Conservation (phyloP, 495 filamentous ascomycete genomes). For the Poronia punctata region DNA sequence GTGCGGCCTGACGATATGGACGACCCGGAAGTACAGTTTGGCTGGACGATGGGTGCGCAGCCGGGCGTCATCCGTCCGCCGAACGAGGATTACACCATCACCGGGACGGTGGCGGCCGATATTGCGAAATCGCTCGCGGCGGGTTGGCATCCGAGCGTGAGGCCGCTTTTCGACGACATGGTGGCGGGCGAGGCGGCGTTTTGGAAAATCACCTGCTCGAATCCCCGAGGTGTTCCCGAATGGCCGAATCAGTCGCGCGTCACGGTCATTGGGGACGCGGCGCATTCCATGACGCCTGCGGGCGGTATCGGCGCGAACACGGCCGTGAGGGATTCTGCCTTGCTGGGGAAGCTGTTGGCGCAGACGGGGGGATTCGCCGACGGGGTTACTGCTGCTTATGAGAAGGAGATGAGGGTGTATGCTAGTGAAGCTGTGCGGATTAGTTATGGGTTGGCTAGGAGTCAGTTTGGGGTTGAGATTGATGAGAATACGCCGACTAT, state of each 20-base stretch:
- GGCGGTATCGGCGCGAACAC: conserved; percentile 55
- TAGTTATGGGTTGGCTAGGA: conserved; percentile 38
- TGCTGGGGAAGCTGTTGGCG: conserved; percentile 38
- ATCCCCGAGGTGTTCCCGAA: conserved; percentile 41
- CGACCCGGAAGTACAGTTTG: conserved; percentile 43
- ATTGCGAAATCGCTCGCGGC: conserved; percentile 42
- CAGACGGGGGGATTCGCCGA: conserved; percentile 36
- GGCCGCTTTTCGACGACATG: conserved; percentile 47
- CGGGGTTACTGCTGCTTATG: conserved; percentile 43
- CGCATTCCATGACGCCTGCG: conserved; percentile 56
- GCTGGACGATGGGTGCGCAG: conserved; percentile 49
- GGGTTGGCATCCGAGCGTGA: conserved; percentile 43
- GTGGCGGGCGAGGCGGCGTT: conserved; percentile 43
- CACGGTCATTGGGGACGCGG: conserved; percentile 56
- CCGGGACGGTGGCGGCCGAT: conserved; percentile 42
- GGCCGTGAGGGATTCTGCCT: conserved; percentile 44
- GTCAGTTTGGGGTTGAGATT: conserved; percentile 32
- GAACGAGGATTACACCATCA: conserved; percentile 44
- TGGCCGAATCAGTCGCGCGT: conserved; percentile 46
- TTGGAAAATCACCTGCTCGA: conserved; percentile 52
- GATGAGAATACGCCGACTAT: conserved; percentile 28
- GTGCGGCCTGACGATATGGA: conserved; percentile 49
- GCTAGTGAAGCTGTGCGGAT: conserved; percentile 39
- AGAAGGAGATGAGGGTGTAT: conserved; percentile 51
- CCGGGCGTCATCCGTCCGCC: conserved; percentile 44